phyloP scores from a whole-genome alignment of 257 asterid genomes.

The Nicotiana paniculata region DNA sequence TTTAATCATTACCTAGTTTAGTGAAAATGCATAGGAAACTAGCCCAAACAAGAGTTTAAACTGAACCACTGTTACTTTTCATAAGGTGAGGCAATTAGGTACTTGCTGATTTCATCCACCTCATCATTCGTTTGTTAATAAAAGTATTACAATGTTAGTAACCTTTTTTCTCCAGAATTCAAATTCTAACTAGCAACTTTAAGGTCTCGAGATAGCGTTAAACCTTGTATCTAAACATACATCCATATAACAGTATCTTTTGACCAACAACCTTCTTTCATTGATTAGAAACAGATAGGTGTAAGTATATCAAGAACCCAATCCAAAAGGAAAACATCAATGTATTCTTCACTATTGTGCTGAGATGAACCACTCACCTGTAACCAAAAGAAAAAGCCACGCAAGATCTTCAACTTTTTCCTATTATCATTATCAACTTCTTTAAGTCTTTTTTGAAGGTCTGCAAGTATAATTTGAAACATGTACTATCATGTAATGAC shows the following conservation, averaged over 20 bases:
- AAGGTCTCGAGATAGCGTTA: background rate
- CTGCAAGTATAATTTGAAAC: slow-evolving; percentile 7
- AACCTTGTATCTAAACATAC: background rate
- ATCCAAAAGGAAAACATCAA: background rate
- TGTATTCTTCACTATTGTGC: background rate
- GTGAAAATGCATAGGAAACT: background rate
- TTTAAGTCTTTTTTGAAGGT: slow-evolving; percentile 10
- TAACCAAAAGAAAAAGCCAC: slow-evolving; percentile 33
- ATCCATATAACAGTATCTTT: background rate
- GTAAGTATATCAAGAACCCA: background rate
- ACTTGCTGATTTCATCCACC: background rate
- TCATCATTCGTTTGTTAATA: background rate
- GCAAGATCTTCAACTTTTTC: slow-evolving; percentile 22
- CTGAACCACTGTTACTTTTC: background rate
- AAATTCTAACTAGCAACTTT: background rate
- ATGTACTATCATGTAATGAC: background rate
- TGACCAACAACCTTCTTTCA: background rate
- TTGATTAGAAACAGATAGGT: background rate
- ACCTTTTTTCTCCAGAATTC: background rate
- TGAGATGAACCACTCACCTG: slow-evolving; percentile 15
- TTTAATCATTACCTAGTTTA: background rate
- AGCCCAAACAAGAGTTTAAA: background rate
- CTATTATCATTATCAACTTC: slow-evolving; percentile 1
- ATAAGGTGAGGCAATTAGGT: background rate
- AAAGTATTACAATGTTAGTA: background rate